A percentile compares a stretch with the other conserved stretches of the same genome.
Conservation (phyloP, 148 eudicot species). For the Silene conica region DNA sequence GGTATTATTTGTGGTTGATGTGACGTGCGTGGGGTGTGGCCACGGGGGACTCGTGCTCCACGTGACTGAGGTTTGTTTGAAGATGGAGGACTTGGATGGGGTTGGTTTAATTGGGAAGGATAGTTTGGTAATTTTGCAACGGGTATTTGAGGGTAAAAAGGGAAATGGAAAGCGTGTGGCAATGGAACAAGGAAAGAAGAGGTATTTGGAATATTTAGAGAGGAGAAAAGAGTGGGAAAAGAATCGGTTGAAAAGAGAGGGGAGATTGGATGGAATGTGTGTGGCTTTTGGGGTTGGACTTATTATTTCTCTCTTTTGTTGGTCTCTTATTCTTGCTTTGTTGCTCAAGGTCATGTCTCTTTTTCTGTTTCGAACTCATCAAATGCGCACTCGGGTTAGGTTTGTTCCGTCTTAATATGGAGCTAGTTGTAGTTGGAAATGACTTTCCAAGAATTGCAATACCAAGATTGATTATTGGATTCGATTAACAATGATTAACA, state of each 20-base stretch:
- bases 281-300: constrained; percentile 37
- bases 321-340: constrained; percentile 19
- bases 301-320: constrained; percentile 21
- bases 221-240: constrained; percentile 48
- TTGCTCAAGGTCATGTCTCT: constrained; percentile 6
- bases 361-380: constrained; percentile 8
- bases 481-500: no score
- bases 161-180: constrained; percentile 25
- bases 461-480: no score
- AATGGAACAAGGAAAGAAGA: constrained; percentile 38
- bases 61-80: constrained; percentile 70
- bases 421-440: no score
- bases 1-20: constrained; percentile 48
- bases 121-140: constrained; percentile 53
- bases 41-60: constrained; percentile 35
- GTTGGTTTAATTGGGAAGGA: constrained; percentile 56
- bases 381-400: constrained; percentile 9
- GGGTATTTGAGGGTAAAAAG: constrained; percentile 45
- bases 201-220: constrained; percentile 38
- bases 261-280: constrained; percentile 46
- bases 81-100: constrained; percentile 73
- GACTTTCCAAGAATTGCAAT: not conserved
- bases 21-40: constrained; percentile 61
- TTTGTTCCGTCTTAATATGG: not conserved
- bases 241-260: constrained; percentile 45